These are phyloP conservation scores for Pythium monospermum DNA, from an alignment of 352 stramenopile species.

Conservation along the genomic window DNA sequence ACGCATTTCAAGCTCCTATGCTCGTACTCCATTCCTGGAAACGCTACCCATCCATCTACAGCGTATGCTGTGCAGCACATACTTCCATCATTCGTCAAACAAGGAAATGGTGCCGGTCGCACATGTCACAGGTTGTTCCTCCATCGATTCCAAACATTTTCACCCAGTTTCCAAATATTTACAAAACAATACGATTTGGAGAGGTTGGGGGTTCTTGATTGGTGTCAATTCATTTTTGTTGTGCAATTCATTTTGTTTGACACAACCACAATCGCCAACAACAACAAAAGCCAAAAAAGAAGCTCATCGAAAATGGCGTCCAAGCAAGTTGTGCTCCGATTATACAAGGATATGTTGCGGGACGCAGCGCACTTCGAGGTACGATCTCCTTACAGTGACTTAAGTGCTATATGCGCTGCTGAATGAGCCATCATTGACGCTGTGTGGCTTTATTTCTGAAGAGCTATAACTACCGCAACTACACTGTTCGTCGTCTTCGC, in stretches of 20 bases:
- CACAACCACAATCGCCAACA: neutral
- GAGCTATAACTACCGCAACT: constrained; percentile 75
- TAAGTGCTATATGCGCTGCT: neutral
- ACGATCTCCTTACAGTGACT: neutral
- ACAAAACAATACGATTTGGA: no score
- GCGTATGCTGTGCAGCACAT: no score
- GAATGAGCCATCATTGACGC: constrained; percentile 4
- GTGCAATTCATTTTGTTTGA: neutral
- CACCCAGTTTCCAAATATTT: no score
- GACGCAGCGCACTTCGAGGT: constrained; percentile 22
- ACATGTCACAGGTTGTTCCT: neutral
- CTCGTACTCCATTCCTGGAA: no score
- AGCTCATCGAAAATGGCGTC: constrained; percentile 12
- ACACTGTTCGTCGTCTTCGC: constrained; percentile 56
- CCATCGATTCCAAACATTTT: neutral
- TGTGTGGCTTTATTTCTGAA: constrained; percentile 15
- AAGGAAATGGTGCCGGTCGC: no score
- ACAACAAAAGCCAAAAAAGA: constrained; percentile 8
- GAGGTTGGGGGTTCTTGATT: no score
- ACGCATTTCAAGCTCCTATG: no score
- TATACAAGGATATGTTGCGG: constrained; percentile 27
- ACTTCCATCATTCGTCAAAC: no score
- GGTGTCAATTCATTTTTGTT: constrained; percentile 22
- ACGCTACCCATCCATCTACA: no score
- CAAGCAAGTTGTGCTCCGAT: constrained; percentile 19